Base-by-base conservation (phyloP, 805 yeast genomes). In the Candida michaelii region DNA sequence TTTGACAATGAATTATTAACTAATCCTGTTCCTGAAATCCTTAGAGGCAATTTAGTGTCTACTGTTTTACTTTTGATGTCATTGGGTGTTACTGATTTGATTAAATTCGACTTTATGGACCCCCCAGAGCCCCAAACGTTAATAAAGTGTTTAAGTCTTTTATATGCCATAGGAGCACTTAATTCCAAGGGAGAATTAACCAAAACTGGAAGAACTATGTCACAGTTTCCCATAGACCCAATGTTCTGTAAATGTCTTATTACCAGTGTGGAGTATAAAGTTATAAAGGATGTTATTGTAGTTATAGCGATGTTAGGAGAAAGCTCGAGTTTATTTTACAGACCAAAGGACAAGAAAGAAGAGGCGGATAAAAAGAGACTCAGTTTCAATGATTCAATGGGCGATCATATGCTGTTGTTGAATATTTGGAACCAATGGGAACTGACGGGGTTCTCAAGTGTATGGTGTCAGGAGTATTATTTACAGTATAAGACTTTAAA, bases 171-270 rank as follows among this genome's bases (percentile, higher is more conserved):
- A 7, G 95, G 96, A 0, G 98, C 97, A 0, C 64, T 93, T 42
- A 89, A 86, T 51, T 80, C 83, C 8, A 75, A 76, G 43, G 99
- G 98, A 0, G 73, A 77, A 39, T 66, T 93, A 30, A 91, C 98
- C 0, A 69, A 77, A 36, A 56, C 82, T 1, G 99, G 99, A 0
- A 64, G 84, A 32, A 77, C 79, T 47, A 90, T 93, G 97, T 84
- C 96, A 1, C 89, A 83, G 45, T 87, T 90, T 52, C 99, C 99
- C 0, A 76, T 90, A 48, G 95, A 89, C 51, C 97, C 97, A 3
- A 87, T 87, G 73, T 73, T 89, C 54, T 83, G 97, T 6, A 88
- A 86, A 58, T 80, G 83, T 5, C 58, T 93, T 24, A 60, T 91
- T 10, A 66, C 80, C 1, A 81, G 95, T 38, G 78, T 77, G 0